phyloP scores from a whole-genome alignment of 176 grass and related monocot species.

The Eragrostis curvula region DNA sequence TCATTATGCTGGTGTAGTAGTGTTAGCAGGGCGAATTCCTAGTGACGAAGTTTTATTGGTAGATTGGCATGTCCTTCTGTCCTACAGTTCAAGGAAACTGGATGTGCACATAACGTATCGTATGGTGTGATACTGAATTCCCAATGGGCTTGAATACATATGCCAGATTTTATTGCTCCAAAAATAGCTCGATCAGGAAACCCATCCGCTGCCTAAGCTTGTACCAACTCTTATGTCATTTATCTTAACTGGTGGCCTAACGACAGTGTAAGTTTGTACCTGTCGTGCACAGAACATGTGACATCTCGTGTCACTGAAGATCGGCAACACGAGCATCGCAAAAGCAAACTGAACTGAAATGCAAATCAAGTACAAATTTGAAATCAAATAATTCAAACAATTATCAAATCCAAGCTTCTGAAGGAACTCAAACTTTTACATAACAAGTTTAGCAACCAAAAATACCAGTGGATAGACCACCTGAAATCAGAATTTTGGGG shows the following conservation, averaged over 20 bases:
- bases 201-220: neutral
- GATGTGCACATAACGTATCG: neutral
- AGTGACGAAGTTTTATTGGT: neutral
- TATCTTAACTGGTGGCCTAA: slow-evolving; percentile 7
- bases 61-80: neutral
- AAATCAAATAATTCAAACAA: no score
- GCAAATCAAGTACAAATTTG: no score
- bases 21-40: neutral
- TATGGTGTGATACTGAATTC: neutral
- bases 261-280: neutral
- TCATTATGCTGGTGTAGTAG: neutral
- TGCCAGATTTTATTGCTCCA: neutral
- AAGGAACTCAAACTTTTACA: no score
- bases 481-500: no score
- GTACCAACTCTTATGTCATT: neutral
- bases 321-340: no score
- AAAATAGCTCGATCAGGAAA: neutral
- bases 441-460: no score
- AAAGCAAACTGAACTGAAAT: no score
- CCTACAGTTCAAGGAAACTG: neutral
- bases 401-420: no score
- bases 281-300: neutral
- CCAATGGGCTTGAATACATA: no score
- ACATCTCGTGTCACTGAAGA: no score
- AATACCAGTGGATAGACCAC: no score